Evolutionary conservation across 202 grass and related monocot genomes (phyloP), one percentile per base, ranked within the genome.

Genomic region (Elaeis oleifera): DNA sequence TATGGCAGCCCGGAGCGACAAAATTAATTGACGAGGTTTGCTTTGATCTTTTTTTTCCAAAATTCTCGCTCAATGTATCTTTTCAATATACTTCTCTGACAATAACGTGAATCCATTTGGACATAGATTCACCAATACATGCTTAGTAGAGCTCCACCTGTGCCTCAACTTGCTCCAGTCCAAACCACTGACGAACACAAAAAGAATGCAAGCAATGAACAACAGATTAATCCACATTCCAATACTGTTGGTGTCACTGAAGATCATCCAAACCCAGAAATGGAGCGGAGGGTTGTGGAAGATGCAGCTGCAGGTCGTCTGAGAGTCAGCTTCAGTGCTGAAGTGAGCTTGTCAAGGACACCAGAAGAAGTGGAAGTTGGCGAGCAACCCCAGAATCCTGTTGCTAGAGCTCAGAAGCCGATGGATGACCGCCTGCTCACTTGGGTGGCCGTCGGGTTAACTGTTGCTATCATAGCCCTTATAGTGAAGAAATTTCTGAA

Each of bases 401-500:
- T 53, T 5, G 27, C 31, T 16, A 72, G 67, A 48, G 79, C 66
- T 59, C 84, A 92, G 68, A 92, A 86, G 67, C 78, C 82, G 24
- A 86, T 68, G 56, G 82, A 99, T 50, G 94, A 99, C 79, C 86
- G 69, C 18, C n/a, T 89, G 27, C 75, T 92, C 24, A 94, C 88
- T 13, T 80, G 81, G 80, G 80, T 85, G 0, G 88, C 94, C 60
- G 53, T 99, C 59, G 89, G 77, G 23, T 64, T 99, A 59, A 89
- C 84, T 72, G 69, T 94, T 72, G 94, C 94, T 50, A 99, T 94
- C 54, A 72, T 92, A 60, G 75, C 77, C 26, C 94, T 99, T 51
- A 58, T 99, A 59, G 79, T 89, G 22, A 99, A 92, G 75, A 99
- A 94, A 65, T 76, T 99, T 52, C 48, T 99, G 36, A 99, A 99